Percentiles rank a stretch among this genome's conserved stretches.
These are phyloP conservation scores for Grigorovia humatica DNA, from an alignment of 805 yeast genomes.

Conservation along the genomic window DNA sequence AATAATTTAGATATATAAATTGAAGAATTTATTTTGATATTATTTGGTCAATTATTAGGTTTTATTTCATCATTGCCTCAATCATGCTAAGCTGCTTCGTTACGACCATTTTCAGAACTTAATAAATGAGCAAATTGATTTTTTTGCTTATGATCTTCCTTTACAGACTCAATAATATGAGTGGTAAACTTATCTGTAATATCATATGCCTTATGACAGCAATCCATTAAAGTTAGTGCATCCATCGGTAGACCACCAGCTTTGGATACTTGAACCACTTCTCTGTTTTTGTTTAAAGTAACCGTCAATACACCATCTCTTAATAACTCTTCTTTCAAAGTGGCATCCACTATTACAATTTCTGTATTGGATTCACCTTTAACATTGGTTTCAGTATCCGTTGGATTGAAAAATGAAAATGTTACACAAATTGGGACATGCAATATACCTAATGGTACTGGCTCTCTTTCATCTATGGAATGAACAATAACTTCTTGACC, in stretches of 20 bases:
- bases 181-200: slow-evolving; percentile 58
- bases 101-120: slow-evolving; percentile 28
- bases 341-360: slow-evolving; percentile 64
- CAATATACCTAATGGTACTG: slow-evolving; percentile 72
- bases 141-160: slow-evolving; percentile 42
- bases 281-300: slow-evolving; percentile 82
- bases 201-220: slow-evolving; percentile 54
- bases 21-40: too few species aligned
- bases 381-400: slow-evolving; percentile 53
- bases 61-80: too few species aligned
- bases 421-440: slow-evolving; percentile 88
- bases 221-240: slow-evolving; percentile 54
- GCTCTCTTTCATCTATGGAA: slow-evolving; percentile 68
- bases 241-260: slow-evolving; percentile 86
- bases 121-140: slow-evolving; percentile 28
- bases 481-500: slow-evolving; percentile 61
- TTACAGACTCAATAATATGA: slow-evolving; percentile 45
- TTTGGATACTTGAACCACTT: slow-evolving; percentile 79
- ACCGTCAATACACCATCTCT: slow-evolving; percentile 74
- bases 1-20: too few species aligned
- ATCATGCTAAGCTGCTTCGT: slow-evolving; percentile 5
- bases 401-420: slow-evolving; percentile 73
- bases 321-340: slow-evolving; percentile 61
- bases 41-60: too few species aligned
- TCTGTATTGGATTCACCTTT: slow-evolving; percentile 56